Evolutionary conservation across 2,329 filamentous ascomycete species (phyloP).

Genomic region (Penicillium sp.): DNA sequence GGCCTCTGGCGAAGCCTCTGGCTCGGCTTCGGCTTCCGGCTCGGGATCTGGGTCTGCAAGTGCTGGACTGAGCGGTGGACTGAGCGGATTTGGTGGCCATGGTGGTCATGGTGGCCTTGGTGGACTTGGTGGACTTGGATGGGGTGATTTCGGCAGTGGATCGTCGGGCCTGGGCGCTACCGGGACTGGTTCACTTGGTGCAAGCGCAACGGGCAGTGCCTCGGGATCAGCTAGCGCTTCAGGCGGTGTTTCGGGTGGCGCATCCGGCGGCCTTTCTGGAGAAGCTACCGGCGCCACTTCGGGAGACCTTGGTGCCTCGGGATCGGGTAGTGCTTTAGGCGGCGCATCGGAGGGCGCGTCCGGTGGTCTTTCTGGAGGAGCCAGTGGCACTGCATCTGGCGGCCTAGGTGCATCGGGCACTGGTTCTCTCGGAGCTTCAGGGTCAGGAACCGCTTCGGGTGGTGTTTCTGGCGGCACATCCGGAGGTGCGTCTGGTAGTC

Average conservation of each 20-base stretch:
- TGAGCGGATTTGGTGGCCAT: not conserved
- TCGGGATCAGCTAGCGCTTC: not conserved
- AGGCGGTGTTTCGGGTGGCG: not conserved
- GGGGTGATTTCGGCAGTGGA: not conserved
- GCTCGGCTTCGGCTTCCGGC: not conserved
- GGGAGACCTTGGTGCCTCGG: constrained; percentile 1
- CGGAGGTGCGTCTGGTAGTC: not conserved
- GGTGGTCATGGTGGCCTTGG: not conserved
- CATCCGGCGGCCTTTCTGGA: constrained; percentile 1
- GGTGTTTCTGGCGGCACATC: not conserved
- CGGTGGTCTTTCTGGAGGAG: not conserved
- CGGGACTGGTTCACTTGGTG: not conserved
- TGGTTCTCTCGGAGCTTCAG: not conserved
- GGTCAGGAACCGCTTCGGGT: not conserved
- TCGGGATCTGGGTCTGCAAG: not conserved
- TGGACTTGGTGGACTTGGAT: not conserved
- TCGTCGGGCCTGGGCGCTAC: not conserved
- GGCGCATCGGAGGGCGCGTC: constrained; percentile 3
- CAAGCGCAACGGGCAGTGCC: not conserved
- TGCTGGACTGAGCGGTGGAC: not conserved
- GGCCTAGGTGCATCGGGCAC: not conserved
- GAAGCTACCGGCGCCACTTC: not conserved
- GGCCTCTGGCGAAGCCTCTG: constrained; percentile 6
- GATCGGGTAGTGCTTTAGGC: constrained; percentile 2
- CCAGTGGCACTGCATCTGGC: not conserved